Conservation (phyloP, 768 basidiomycete species). For the Tremella fuciformis region DNA sequence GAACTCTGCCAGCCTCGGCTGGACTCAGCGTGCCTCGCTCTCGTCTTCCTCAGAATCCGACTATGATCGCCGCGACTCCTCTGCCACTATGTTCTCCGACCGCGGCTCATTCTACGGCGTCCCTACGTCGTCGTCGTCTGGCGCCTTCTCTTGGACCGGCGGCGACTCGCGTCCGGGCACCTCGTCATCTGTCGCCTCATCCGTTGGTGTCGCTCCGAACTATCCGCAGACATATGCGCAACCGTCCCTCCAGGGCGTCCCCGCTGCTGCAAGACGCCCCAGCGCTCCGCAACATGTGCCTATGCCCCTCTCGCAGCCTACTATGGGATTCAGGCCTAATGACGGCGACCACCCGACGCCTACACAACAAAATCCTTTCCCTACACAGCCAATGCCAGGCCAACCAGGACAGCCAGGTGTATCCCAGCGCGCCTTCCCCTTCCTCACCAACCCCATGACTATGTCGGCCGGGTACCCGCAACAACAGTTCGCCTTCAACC, state of each 20-base stretch:
- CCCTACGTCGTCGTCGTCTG: conserved; percentile 9
- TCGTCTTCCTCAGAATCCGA: conserved; percentile 27
- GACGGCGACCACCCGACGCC: conserved; percentile 39
- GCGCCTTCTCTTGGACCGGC: conserved; percentile 12
- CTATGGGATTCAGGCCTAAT: conserved; percentile 19
- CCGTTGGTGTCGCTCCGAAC: conserved; percentile 16
- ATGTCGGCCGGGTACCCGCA: too few species aligned
- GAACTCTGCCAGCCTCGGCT: not conserved
- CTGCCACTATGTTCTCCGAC: conserved; percentile 24
- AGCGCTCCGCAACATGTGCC: conserved; percentile 31
- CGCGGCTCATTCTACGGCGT: conserved; percentile 15
- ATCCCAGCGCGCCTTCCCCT: too few species aligned
- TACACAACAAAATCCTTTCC: conserved; percentile 37
- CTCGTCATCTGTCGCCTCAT: conserved; percentile 34
- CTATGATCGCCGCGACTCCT: conserved; percentile 33
- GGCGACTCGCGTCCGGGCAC: conserved; percentile 26
- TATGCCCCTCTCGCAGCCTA: conserved; percentile 18
- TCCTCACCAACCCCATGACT: too few species aligned
- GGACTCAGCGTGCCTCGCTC: conserved; percentile 16
- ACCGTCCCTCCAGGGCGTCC: not conserved
- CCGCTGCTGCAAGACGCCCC: conserved; percentile 13
- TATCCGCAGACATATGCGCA: conserved; percentile 16
- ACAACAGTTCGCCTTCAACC: too few species aligned
- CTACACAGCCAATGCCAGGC: too few species aligned
- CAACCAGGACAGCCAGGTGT: too few species aligned